Evolutionary conservation across 345 rosid species (phyloP).

Genomic region (Nephelium lappaceum): DNA sequence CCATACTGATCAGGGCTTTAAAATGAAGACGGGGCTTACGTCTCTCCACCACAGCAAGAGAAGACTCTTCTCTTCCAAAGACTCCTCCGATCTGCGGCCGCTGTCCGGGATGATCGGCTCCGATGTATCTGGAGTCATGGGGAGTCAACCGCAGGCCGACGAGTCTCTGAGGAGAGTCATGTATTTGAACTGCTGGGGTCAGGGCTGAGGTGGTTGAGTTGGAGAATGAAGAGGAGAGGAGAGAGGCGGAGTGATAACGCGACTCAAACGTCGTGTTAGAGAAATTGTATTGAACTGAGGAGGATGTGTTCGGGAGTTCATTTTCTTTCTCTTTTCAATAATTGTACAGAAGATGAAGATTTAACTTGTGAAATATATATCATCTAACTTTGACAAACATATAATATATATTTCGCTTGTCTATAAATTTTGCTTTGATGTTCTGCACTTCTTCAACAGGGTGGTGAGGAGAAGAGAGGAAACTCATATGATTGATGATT

Average conservation of each 20-base stretch:
- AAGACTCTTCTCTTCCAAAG: constrained; percentile 35
- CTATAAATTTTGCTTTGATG: background rate
- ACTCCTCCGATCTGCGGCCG: constrained; percentile 56
- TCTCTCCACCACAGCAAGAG: constrained; percentile 54
- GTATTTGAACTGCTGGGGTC: constrained; percentile 95
- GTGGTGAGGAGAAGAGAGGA: too few species aligned
- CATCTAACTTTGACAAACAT: background rate
- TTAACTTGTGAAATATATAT: background rate
- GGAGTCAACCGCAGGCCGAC: constrained; percentile 41
- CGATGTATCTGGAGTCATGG: constrained; percentile 35
- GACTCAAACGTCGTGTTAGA: background rate
- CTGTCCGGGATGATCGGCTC: constrained; percentile 44
- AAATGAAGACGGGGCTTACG: constrained; percentile 46
- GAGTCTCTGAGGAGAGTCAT: constrained; percentile 79
- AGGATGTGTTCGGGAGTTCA: background rate
- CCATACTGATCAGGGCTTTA: constrained; percentile 60
- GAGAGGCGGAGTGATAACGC: too few species aligned
- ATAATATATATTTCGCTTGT: background rate
- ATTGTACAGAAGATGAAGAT: constrained; percentile 3
- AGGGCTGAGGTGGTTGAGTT: constrained; percentile 32
- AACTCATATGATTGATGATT: too few species aligned
- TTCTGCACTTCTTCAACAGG: too few species aligned
- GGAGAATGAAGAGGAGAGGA: too few species aligned
- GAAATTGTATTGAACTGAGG: background rate
- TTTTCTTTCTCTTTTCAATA: background rate